These are phyloP conservation scores for Arthrobotrys musiformis DNA, from an alignment of 2,329 filamentous ascomycete species.

Conservation along the genomic window DNA sequence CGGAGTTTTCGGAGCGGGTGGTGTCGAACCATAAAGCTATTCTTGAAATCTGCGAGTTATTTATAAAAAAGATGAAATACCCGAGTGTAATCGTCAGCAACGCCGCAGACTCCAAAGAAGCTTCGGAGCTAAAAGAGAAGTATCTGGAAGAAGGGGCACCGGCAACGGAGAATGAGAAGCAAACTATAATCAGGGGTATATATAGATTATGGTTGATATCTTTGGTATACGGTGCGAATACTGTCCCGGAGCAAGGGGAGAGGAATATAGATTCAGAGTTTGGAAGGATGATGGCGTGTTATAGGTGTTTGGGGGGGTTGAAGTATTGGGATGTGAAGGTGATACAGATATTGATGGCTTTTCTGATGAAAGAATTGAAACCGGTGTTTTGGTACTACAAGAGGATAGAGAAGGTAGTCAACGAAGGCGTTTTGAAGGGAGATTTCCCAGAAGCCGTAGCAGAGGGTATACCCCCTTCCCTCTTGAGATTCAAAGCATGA, in stretches of 20 bases:
- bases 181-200: slow-evolving; percentile 32
- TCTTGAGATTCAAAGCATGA: neutral
- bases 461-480: slow-evolving; percentile 7
- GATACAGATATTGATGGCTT: slow-evolving; percentile 31
- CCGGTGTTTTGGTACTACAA: slow-evolving; percentile 28
- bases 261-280: slow-evolving; percentile 28
- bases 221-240: slow-evolving; percentile 31
- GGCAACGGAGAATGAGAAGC: slow-evolving; percentile 20
- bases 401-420: slow-evolving; percentile 21
- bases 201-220: slow-evolving; percentile 40
- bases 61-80: slow-evolving; percentile 43
- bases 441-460: slow-evolving; percentile 2
- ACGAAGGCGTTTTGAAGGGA: slow-evolving; percentile 12
- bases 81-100: slow-evolving; percentile 21
- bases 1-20: slow-evolving; percentile 28
- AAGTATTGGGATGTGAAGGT: slow-evolving; percentile 42
- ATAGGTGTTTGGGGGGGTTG: slow-evolving; percentile 25
- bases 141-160: slow-evolving; percentile 29
- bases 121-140: neutral
- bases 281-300: slow-evolving; percentile 21
- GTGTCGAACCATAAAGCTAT: slow-evolving; percentile 33
- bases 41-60: slow-evolving; percentile 27
- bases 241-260: slow-evolving; percentile 6
- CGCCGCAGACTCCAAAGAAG: neutral
- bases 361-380: slow-evolving; percentile 22